Base-by-base conservation (phyloP, 192 early-diverging fungal genomes). In the Coemansia sp. region DNA sequence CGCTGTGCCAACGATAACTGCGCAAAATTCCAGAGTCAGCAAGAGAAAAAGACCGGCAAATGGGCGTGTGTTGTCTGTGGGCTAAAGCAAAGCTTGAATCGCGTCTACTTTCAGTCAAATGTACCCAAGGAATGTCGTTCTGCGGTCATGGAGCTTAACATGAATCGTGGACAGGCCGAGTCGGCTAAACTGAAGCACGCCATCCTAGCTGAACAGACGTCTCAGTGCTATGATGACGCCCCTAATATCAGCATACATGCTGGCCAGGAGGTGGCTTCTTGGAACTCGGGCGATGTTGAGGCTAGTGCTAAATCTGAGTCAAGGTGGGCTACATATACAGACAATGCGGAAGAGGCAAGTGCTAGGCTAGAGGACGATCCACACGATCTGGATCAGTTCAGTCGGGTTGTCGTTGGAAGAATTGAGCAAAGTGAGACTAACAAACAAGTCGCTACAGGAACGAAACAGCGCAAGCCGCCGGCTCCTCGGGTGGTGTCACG, bases 21-120 rank as follows among this genome's bases (percentile, higher is more conserved):
- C 65, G 69, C 60, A 40, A 78, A 77, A 21, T 81, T 73, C 50
- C 84, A 85, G 55, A 77, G 62, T 30, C 84, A 85, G 49, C 84
- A 85, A 37, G 73, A 78, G n/a, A 85, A 85, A 59, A 85, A 82
- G 26, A 26, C 70, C 2, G 35, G 26, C 30, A 85, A 82, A 14
- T 85, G 84, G 84, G 44, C 62, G 40, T 85, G 84, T 35, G 81
- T 82, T 1, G 84, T 82, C 8, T 85, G 84, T 14, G 74, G 80
- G 2, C 70, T 82, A 4, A 78, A 78, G 64, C 84, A 85, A 50
- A 78, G 76, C 33, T 38, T 82, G 19, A 65, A 61, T 57, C 70
- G 72, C 37, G 84, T 82, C 11, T 76, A 79, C 43, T 76, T 77
- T 33, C 61, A 78, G 47, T 84, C 82, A 3, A 64, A 64, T 5